phyloP scores from a whole-genome alignment of 2,329 filamentous ascomycete genomes.

The Massarina eburnea region DNA sequence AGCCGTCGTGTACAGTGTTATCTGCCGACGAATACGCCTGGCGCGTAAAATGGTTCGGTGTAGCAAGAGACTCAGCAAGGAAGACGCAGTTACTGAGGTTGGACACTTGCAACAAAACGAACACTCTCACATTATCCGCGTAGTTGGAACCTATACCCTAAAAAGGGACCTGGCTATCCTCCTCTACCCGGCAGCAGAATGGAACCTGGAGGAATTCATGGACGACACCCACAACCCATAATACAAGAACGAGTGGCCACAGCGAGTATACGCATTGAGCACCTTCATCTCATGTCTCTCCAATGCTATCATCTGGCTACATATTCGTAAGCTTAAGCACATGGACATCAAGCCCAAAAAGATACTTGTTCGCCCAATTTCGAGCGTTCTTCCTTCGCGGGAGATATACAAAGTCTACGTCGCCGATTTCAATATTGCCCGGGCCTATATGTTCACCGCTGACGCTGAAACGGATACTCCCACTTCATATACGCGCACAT shows the following conservation, averaged over 20 bases:
- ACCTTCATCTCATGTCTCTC: constrained; percentile 15
- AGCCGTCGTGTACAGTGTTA: constrained; percentile 17
- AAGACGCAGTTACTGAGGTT: constrained; percentile 16
- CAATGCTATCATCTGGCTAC: constrained; percentile 13
- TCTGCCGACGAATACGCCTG: constrained; percentile 16
- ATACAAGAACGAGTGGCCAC: not conserved
- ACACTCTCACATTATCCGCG: constrained; percentile 16
- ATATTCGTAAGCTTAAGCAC: constrained; percentile 16
- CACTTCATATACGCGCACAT: constrained; percentile 18
- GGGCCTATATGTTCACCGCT: constrained; percentile 8
- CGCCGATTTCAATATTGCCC: constrained; percentile 26
- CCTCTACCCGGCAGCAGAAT: constrained; percentile 18
- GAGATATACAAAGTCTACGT: constrained; percentile 17
- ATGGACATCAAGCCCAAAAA: constrained; percentile 31
- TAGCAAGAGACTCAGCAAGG: constrained; percentile 7
- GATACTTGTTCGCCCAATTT: constrained; percentile 13
- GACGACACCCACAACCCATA: not conserved
- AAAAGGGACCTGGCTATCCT: constrained; percentile 17
- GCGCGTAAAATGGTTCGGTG: constrained; percentile 21
- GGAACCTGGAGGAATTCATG: constrained; percentile 15
- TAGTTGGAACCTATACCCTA: constrained; percentile 21
- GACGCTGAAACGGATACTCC: constrained; percentile 17
- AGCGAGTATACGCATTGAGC: not conserved
- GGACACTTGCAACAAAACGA: constrained; percentile 14
- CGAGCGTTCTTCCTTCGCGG: not conserved